Evolutionary conservation across 192 early-diverging fungal species (phyloP).

Genomic region (Coemansia sp.): DNA sequence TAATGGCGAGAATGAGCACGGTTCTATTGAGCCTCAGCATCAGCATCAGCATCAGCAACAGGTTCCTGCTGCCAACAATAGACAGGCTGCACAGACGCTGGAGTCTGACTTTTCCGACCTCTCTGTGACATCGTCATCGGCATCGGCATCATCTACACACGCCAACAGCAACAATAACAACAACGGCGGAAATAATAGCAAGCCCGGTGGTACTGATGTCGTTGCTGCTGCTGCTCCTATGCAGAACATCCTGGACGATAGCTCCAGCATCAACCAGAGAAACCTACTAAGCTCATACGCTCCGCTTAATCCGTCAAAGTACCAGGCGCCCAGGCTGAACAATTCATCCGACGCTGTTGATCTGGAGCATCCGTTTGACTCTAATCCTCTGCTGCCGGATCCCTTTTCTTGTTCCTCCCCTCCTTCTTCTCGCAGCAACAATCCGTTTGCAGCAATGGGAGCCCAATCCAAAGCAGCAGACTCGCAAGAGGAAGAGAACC

Average conservation of each 20-base stretch:
- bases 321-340: background rate
- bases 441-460: slow-evolving; percentile 2
- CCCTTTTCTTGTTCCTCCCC: background rate
- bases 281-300: slow-evolving; percentile 12
- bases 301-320: slow-evolving; percentile 24
- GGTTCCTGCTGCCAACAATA: background rate
- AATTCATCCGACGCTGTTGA: slow-evolving; percentile 4
- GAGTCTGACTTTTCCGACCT: slow-evolving; percentile 49
- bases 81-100: slow-evolving; percentile 9
- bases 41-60: background rate
- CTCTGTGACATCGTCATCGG: background rate
- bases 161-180: background rate
- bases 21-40: too few species aligned
- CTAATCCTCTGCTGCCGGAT: slow-evolving; percentile 18
- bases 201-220: too few species aligned
- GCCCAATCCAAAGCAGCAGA: background rate
- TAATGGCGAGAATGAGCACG: background rate
- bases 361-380: slow-evolving; percentile 24
- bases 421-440: background rate
- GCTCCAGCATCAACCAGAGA: slow-evolving; percentile 3
- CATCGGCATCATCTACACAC: background rate
- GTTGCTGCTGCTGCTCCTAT: too few species aligned
- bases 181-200: background rate
- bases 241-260: slow-evolving; percentile 1
- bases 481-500: background rate